phyloP scores from a whole-genome alignment of 306 rosid genomes.

The Geum urbanum region DNA sequence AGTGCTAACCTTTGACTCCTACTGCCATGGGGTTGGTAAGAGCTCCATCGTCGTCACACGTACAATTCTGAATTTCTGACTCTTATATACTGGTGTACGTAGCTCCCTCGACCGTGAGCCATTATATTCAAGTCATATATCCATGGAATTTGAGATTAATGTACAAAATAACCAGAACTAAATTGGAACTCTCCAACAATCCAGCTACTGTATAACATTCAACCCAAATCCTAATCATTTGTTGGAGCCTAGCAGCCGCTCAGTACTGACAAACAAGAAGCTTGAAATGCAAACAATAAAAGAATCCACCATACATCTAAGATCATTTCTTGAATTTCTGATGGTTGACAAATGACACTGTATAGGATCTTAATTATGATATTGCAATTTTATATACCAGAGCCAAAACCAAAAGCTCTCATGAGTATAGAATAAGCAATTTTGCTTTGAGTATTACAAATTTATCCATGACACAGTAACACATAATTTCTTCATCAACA shows the following conservation, averaged over 20 bases:
- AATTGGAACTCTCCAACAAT: too few species aligned
- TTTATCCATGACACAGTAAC: too few species aligned
- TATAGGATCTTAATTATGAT: background rate
- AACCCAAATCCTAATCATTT: background rate
- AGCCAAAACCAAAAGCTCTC: too few species aligned
- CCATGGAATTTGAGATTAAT: too few species aligned
- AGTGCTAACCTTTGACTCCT: slow-evolving; percentile 6
- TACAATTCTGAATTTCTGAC: background rate
- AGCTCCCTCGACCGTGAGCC: too few species aligned
- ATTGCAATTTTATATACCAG: background rate
- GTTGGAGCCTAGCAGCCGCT: background rate
- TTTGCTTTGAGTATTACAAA: too few species aligned
- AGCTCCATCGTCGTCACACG: background rate
- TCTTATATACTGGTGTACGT: background rate
- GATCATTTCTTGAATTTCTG: background rate
- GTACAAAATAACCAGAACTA: too few species aligned
- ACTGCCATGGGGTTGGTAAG: slow-evolving; percentile 8
- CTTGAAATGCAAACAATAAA: background rate
- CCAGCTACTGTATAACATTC: too few species aligned
- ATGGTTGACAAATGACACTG: too few species aligned
- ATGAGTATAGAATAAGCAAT: too few species aligned
- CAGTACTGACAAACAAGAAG: background rate
- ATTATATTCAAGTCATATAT: too few species aligned
- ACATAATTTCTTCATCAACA: too few species aligned
- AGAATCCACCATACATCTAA: background rate